phyloP scores from a whole-genome alignment of 2,329 filamentous ascomycete species.

The Colletotrichum tropicale region DNA sequence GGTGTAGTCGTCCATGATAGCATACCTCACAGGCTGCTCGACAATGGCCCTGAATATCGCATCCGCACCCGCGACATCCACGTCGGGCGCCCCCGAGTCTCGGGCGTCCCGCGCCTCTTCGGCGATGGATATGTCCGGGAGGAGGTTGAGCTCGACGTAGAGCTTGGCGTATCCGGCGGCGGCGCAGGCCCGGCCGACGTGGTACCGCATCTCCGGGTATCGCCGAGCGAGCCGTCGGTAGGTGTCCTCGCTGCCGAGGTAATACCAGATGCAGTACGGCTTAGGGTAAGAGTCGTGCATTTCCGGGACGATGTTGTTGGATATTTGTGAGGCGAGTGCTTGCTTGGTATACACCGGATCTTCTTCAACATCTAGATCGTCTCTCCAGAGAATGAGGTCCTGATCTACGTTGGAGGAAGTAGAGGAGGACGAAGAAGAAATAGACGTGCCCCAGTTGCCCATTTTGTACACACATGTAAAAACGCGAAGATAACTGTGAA shows the following conservation, averaged over 20 bases:
- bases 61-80: neutral
- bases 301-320: constrained; percentile 24
- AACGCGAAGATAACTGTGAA: neutral
- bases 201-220: constrained; percentile 39
- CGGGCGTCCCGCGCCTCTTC: constrained; percentile 37
- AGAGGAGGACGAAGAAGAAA: neutral
- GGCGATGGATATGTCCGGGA: constrained; percentile 37
- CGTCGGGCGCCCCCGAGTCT: neutral
- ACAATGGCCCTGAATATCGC: constrained; percentile 37
- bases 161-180: constrained; percentile 38
- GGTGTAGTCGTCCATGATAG: constrained; percentile 41
- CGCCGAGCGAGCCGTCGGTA: constrained; percentile 32
- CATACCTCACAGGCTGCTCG: constrained; percentile 27
- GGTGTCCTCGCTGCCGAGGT: constrained; percentile 37
- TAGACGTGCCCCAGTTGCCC: neutral
- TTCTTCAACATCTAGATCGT: neutral
- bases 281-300: constrained; percentile 18
- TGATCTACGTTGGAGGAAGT: fast-evolving
- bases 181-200: constrained; percentile 42
- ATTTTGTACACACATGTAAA: neutral
- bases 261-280: constrained; percentile 46
- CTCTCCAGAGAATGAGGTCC: neutral
- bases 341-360: neutral
- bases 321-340: neutral
- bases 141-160: constrained; percentile 37